Base-by-base conservation (phyloP, 495 filamentous ascomycete species). In the Niebla homalea region DNA sequence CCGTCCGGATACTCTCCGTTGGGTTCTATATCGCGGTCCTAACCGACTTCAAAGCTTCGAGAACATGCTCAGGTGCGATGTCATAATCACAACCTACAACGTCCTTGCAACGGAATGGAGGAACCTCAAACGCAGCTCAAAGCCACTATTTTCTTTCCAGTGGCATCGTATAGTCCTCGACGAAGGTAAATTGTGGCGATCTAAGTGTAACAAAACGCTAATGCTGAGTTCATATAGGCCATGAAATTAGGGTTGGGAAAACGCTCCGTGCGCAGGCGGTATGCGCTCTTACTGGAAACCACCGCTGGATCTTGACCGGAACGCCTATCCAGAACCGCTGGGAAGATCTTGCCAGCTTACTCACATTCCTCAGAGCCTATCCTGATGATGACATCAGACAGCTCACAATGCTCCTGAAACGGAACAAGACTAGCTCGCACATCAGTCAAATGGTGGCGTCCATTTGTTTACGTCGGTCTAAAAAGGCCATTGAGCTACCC, bases 241-340 rank as follows among this genome's bases (percentile, higher is more conserved):
- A 72, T 36, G 53, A 60, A 38, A 68, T 73, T 20, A 59, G 66
- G 3, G 64, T 63, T 48, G 38, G 52, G 10, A 51, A 54, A 7
- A 64, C 67, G 0, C 26, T 48, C 38, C 68, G 62, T 50, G 55
- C 67, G 0, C 56, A 53, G 19, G 65, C 68, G 10, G 45, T 66
- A 1, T 71, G 60, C 42, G 56, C 55, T 2, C 57, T 73, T 8
- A 20, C 57, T 11, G 47, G 60, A 1, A 52, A 48, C 5, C 53
- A 51, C 4, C 59, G 69, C 12, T 73, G 69, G 69, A 64, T 62
- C 3, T 58, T 73, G 4, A 71, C 68, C 0, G 66, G 66, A 2
- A 73, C 70, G 0, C 70, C 70, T 0, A 66, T 73, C 3, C 70
- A 70, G 36, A 73, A 72, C 37, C 51, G 55, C 2, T 59, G 70